phyloP scores from a whole-genome alignment of 2,329 filamentous ascomycete genomes.

The Talaromyces marneffei region DNA sequence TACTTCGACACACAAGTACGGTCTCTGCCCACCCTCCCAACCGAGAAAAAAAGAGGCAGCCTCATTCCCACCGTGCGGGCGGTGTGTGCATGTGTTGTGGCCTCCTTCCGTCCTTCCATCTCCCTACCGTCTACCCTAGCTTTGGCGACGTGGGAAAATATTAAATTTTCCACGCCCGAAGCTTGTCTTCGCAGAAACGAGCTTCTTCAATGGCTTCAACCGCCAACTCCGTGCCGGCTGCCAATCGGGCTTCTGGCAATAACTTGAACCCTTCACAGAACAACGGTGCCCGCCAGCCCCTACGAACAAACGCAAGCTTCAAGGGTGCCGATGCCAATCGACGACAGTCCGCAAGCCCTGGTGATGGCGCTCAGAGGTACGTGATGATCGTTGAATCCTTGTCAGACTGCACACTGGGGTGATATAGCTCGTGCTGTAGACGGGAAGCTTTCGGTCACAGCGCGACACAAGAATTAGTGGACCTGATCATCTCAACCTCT shows the following conservation, averaged over 20 bases:
- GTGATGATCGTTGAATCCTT: constrained; percentile 22
- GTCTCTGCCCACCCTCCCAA: constrained; percentile 16
- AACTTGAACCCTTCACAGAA: constrained; percentile 32
- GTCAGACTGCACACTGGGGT: not conserved
- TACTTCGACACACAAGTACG: constrained; percentile 2
- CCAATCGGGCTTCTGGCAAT: constrained; percentile 35
- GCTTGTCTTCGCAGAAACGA: constrained; percentile 23
- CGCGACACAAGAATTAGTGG: not conserved
- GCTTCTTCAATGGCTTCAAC: constrained; percentile 38
- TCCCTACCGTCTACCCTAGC: constrained; percentile 19
- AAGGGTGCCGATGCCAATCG: constrained; percentile 50
- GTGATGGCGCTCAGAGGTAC: constrained; percentile 52
- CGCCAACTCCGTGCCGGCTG: constrained; percentile 32
- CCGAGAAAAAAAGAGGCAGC: constrained; percentile 8
- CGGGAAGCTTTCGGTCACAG: not conserved
- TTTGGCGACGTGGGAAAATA: constrained; percentile 27
- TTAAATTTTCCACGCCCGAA: constrained; percentile 30
- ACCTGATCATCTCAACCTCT: not conserved
- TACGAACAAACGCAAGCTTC: constrained; percentile 46
- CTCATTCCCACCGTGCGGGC: constrained; percentile 27
- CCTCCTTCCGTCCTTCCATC: constrained; percentile 22
- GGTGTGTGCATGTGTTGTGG: constrained; percentile 38
- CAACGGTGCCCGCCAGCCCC: constrained; percentile 37
- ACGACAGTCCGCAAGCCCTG: constrained; percentile 52
- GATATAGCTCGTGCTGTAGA: not conserved